phyloP scores from a whole-genome alignment of 805 yeast species.

The Teunomyces kruisii region DNA sequence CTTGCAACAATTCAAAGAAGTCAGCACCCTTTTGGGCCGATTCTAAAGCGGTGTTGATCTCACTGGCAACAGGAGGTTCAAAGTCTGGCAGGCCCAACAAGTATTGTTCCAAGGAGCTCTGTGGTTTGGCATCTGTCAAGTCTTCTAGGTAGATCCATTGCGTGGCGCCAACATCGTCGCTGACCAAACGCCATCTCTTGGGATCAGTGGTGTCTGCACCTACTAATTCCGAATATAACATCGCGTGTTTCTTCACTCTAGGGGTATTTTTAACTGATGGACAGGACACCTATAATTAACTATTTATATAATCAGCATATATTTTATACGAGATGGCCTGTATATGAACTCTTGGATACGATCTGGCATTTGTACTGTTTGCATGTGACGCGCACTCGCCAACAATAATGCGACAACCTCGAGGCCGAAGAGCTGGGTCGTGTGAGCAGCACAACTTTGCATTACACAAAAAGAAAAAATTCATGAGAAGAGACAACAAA shows the following conservation, averaged over 20 bases:
- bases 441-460: background rate
- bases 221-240: conserved; percentile 65
- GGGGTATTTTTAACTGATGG: no score
- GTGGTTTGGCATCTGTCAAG: conserved; percentile 44
- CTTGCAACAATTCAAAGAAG: conserved; percentile 71
- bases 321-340: background rate
- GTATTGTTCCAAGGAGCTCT: conserved; percentile 57
- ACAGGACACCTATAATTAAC: no score
- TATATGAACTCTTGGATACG: background rate
- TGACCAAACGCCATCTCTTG: conserved; percentile 68
- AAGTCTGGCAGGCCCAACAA: conserved; percentile 44
- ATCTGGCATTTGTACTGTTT: background rate
- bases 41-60: conserved; percentile 46
- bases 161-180: conserved; percentile 73
- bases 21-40: conserved; percentile 74
- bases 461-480: conserved; percentile 2
- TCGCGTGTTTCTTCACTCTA: conserved; percentile 4
- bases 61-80: conserved; percentile 32
- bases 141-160: conserved; percentile 69
- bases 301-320: no score
- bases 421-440: background rate
- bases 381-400: background rate
- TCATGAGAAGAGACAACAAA: conserved; percentile 2
- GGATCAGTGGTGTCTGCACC: conserved; percentile 71
- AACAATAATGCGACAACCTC: background rate